phyloP scores from a whole-genome alignment of 805 yeast species.

The Sugiyamaella boreocaroliniensis region DNA sequence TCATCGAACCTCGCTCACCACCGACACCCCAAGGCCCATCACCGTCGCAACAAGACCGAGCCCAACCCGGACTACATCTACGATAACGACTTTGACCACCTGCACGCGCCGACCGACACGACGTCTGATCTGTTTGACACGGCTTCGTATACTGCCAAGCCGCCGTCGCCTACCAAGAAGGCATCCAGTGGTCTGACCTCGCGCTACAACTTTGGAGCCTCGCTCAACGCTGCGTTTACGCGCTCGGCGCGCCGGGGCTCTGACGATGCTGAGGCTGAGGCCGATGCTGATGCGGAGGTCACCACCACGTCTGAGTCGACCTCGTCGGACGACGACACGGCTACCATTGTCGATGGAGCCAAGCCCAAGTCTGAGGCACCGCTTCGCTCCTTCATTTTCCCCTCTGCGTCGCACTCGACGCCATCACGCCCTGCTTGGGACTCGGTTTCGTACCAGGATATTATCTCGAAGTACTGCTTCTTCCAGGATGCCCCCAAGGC shows the following conservation, averaged over 20 bases:
- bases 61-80: slow-evolving; percentile 6
- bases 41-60: slow-evolving; percentile 11
- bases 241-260: slow-evolving; percentile 4
- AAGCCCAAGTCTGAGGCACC: background rate
- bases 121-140: slow-evolving; percentile 5
- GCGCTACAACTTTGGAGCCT: slow-evolving; percentile 19
- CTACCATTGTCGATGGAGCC: background rate
- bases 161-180: slow-evolving; percentile 13
- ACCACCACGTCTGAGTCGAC: slow-evolving; percentile 2
- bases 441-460: slow-evolving; percentile 33
- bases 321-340: slow-evolving; percentile 3
- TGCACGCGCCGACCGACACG: slow-evolving; percentile 1
- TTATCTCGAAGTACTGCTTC: slow-evolving; percentile 36
- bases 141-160: background rate
- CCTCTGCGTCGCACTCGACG: background rate
- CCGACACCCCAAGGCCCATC: slow-evolving; percentile 3
- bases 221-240: slow-evolving; percentile 13
- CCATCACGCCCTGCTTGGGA: slow-evolving; percentile 26
- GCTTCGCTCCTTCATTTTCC: slow-evolving; percentile 6
- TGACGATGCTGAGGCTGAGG: slow-evolving; percentile 4
- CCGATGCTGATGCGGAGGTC: slow-evolving; percentile 5
- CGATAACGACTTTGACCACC: slow-evolving; percentile 10
- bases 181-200: slow-evolving; percentile 14
- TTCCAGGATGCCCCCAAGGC: slow-evolving; percentile 19
- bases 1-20: background rate